Base-by-base conservation (phyloP, 2,329 filamentous ascomycete genomes). In the Lecanicillium sp. region DNA sequence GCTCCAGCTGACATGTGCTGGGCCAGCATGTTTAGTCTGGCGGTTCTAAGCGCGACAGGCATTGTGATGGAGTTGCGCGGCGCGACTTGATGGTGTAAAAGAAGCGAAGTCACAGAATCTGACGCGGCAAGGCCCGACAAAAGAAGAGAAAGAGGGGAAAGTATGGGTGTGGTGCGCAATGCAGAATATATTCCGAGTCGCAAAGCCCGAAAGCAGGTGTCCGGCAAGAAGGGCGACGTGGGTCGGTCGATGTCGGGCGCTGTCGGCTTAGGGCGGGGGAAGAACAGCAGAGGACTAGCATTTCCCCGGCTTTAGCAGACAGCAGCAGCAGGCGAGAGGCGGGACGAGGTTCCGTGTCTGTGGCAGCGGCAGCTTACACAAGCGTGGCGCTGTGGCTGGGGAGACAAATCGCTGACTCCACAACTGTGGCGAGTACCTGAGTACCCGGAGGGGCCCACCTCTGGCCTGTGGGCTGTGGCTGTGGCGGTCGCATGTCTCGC, bases 241-340 rank as follows among this genome's bases (percentile, higher is more conserved):
- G 30, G 45, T 48, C 37, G 45, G 29, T 30, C 27, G 36, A 35
- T 26, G 54, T 65, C 66, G 66, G 65, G 58, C 58, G 58, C 58
- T 61, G 56, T 68, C 66, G 66, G 66, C 65, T 68, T 66, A 60
- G 56, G 56, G 58, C 56, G 62, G 60, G 60, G 58, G 42, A 38
- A 35, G 37, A 21, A 20, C 20, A 10, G 9, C 29, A 24, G 12
- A 26, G 32, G 26, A 11, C 17, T 21, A 15, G n/a, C 9, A 12
- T 8, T 33, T 7, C 30, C 10, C 7, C 9, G 9, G 12, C 35
- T 42, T 42, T 24, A 15, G 19, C n/a, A n/a, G n/a, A n/a, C n/a
- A n/a, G n/a, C n/a, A n/a, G n/a, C n/a, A n/a, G n/a, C n/a, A n/a
- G n/a, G n/a, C n/a, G n/a, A n/a, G n/a, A n/a, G n/a, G n/a, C n/a